These are phyloP conservation scores for Cladophialophora bantiana DNA, from an alignment of 2,329 filamentous ascomycete genomes.

Conservation along the genomic window DNA sequence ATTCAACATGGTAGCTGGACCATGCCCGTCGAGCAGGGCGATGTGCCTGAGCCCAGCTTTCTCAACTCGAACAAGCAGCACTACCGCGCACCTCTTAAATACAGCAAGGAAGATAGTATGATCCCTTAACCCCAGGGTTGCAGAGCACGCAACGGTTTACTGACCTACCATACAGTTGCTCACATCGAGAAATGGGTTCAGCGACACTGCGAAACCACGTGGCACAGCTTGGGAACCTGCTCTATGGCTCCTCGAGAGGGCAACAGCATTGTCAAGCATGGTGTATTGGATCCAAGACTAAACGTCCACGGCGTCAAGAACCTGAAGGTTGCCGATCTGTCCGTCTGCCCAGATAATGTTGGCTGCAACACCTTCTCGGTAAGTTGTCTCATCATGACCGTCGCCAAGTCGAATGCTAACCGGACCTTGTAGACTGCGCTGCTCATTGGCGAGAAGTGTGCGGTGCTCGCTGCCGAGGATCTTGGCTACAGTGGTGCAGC, in stretches of 20 bases:
- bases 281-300: slow-evolving; percentile 76
- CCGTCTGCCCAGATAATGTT: slow-evolving; percentile 80
- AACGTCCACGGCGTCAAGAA: slow-evolving; percentile 80
- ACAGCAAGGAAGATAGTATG: slow-evolving; percentile 58
- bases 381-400: slow-evolving; percentile 30
- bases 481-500: slow-evolving; percentile 75
- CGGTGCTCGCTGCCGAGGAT: slow-evolving; percentile 73
- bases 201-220: slow-evolving; percentile 77
- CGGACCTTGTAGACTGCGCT: slow-evolving; percentile 64
- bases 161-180: slow-evolving; percentile 46
- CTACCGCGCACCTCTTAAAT: slow-evolving; percentile 58
- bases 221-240: slow-evolving; percentile 73
- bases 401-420: slow-evolving; percentile 50
- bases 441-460: slow-evolving; percentile 77
- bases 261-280: slow-evolving; percentile 81
- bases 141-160: not conserved
- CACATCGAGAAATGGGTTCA: slow-evolving; percentile 74
- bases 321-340: slow-evolving; percentile 77
- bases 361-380: slow-evolving; percentile 68
- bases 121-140: not conserved
- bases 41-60: slow-evolving; percentile 55
- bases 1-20: slow-evolving; percentile 79
- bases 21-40: slow-evolving; percentile 63
- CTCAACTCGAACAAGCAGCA: slow-evolving; percentile 72
- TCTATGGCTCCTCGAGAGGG: slow-evolving; percentile 79